Evolutionary conservation across 164 flowering plant species (phyloP), one percentile per base, ranked within the genome.

Genomic region (Pachysandra terminalis): DNA sequence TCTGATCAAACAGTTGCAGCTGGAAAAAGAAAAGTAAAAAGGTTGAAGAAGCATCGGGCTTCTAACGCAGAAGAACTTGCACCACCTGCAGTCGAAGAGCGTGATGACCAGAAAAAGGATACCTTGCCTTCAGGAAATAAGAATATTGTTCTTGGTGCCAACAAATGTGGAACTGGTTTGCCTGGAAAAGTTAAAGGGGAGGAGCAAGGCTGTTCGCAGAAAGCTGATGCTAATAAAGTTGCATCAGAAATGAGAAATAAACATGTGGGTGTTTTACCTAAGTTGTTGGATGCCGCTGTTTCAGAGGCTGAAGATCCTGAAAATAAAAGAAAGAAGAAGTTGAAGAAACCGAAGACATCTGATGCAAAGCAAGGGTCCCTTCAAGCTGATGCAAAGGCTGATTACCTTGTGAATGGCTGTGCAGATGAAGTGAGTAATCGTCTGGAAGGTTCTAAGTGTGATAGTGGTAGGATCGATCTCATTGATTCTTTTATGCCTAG

Each of bases 261-360:
- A 63, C 73, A 71, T 21, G 66, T 54, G 54, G 22, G 19, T 63
- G 67, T 28, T 52, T 48, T 76, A 15, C 48, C 75, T 37, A 74
- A 67, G 40, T 24, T 78, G 37, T 45, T 61, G 32, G 71, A 79
- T 27, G 65, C 55, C 41, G 41, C 58, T 61, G 71, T 32, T 70
- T 55, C 22, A n/a, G 80, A 65, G 32, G 56, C 67, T 25, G 37
- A 4, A 17, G 73, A 71, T 35, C 52, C 76, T 60, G 58, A 67
- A 53, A 74, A 73, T 58, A 81, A 70, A 48, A 75, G 61, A 65
- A 76, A 22, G 49, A 78, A 61, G 68, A 84, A 78, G 72, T 58
- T 74, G 23, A 81, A 69, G 67, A 82, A 74, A 67, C 28, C 57
- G 3, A 70, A 73, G 73, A 67, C 49, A 48, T 64, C 69, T 48